Evolutionary conservation across 441 rosid genomes (phyloP).

Genomic region (Brassica balearica): DNA sequence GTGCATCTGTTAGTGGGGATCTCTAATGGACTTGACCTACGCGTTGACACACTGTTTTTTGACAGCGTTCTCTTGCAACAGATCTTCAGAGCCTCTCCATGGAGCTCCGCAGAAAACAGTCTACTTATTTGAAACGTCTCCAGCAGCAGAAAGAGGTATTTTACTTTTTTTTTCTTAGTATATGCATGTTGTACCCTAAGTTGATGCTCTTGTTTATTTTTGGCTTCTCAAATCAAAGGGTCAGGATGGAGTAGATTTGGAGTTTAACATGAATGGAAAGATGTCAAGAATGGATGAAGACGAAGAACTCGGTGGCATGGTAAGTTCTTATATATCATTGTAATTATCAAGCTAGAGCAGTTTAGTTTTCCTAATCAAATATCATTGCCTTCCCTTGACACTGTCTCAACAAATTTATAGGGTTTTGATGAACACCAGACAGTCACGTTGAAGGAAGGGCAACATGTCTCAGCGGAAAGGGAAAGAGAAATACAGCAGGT

Average conservation of each 20-base stretch:
- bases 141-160: slow-evolving; percentile 85
- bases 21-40: slow-evolving; percentile 42
- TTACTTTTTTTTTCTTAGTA: background rate
- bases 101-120: slow-evolving; percentile 96
- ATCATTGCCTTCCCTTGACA: background rate
- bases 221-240: slow-evolving; percentile 60
- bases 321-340: slow-evolving; percentile 33
- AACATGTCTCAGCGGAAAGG: slow-evolving; percentile 80
- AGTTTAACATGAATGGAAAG: slow-evolving; percentile 77
- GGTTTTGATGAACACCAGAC: slow-evolving; percentile 79
- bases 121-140: slow-evolving; percentile 80
- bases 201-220: slow-evolving; percentile 3
- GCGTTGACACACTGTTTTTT: slow-evolving; percentile 44
- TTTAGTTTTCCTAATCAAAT: background rate
- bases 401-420: slow-evolving; percentile 45
- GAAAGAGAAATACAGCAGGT: slow-evolving; percentile 96
- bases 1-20: slow-evolving; percentile 13
- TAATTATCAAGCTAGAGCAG: background rate
- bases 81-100: slow-evolving; percentile 92
- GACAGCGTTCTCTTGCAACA: slow-evolving; percentile 95
- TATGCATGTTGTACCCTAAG: background rate
- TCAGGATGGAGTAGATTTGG: slow-evolving; percentile 82
- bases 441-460: slow-evolving; percentile 72
- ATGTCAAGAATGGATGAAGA: slow-evolving; percentile 62
- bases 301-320: slow-evolving; percentile 72